Conservation (phyloP, 2,329 filamentous ascomycete species). For the Penicillium sp. region DNA sequence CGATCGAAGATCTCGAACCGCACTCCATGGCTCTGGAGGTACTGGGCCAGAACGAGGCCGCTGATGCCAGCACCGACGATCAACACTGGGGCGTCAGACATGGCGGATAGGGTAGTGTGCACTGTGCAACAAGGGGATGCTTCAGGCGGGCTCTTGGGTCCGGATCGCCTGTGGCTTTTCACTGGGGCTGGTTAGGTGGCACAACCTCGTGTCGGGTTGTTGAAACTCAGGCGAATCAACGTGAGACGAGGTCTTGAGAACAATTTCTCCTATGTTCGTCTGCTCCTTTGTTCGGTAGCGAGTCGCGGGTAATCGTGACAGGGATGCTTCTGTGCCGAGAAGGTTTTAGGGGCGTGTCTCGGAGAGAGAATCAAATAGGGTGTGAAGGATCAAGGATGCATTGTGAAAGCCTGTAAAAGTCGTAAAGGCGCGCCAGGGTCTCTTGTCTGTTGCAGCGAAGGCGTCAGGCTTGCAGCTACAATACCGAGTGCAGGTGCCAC, state of each 20-base stretch:
- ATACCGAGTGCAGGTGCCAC: background rate
- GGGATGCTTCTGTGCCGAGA: background rate
- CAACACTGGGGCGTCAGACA: constrained; percentile 38
- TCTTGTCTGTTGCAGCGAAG: background rate
- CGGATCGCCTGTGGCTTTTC: background rate
- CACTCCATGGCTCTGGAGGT: constrained; percentile 36
- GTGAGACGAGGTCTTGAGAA: background rate
- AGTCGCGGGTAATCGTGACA: background rate
- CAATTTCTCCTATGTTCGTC: background rate
- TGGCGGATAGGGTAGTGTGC: constrained; percentile 1
- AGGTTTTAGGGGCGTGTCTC: background rate
- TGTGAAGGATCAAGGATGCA: background rate
- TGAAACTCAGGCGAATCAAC: background rate
- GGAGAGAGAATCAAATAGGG: background rate
- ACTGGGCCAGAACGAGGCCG: constrained; percentile 46
- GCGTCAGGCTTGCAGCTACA: background rate
- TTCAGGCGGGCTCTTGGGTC: background rate
- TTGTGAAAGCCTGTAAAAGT: background rate
- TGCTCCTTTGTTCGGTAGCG: background rate
- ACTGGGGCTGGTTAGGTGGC: background rate
- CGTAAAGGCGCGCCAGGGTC: background rate
- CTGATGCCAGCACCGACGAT: constrained; percentile 48
- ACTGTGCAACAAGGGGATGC: background rate
- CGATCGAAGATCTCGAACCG: constrained; percentile 45
- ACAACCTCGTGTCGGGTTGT: background rate